Percentiles rank a stretch among this genome's conserved stretches.
These are phyloP conservation scores for Yamadazyma kanchanaburiensis DNA, from an alignment of 1,139 yeast species.

Conservation along the genomic window DNA sequence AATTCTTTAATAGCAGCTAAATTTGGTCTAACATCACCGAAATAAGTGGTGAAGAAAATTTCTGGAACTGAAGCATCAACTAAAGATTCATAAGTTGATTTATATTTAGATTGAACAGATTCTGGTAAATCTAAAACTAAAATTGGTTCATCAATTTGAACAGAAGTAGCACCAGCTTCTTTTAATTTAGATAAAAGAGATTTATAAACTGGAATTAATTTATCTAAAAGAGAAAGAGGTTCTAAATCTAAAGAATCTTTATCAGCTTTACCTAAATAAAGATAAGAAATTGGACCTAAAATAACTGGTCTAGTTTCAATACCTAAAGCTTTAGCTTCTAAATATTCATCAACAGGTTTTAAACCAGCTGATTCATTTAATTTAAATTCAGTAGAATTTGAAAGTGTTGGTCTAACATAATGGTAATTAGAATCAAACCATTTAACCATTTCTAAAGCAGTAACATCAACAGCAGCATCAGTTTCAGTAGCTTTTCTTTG, in stretches of 20 bases:
- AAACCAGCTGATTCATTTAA: conserved; percentile 69
- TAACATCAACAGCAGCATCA: conserved; percentile 89
- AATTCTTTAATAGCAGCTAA: conserved; percentile 80
- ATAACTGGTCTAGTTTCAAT: conserved; percentile 96
- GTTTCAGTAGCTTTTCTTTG: conserved; percentile 94
- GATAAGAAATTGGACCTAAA: conserved; percentile 94
- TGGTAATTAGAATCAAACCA: conserved; percentile 99
- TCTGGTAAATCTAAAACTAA: conserved; percentile 91
- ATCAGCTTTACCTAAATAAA: conserved; percentile 95
- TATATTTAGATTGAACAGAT: conserved; percentile 78
- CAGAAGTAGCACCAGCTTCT: conserved; percentile 92
- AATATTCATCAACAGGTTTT: conserved; percentile 96
- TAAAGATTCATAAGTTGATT: conserved; percentile 77
- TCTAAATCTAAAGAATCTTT: conserved; percentile 94
- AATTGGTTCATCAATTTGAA: conserved; percentile 97
- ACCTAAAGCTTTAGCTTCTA: conserved; percentile 97
- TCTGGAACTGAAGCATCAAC: conserved; percentile 71
- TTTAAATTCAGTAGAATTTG: conserved; percentile 93
- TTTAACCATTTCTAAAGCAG: conserved; percentile 99
- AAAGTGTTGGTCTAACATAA: conserved; percentile 98
- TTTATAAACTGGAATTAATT: conserved; percentile 88
- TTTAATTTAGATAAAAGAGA: conserved; percentile 83
- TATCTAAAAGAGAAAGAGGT: conserved; percentile 84
- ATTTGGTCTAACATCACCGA: conserved; percentile 98
- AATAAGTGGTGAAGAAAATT: conserved; percentile 84